phyloP scores from a whole-genome alignment of 78 protist species.

The Planoprotostelium fungivorum region DNA sequence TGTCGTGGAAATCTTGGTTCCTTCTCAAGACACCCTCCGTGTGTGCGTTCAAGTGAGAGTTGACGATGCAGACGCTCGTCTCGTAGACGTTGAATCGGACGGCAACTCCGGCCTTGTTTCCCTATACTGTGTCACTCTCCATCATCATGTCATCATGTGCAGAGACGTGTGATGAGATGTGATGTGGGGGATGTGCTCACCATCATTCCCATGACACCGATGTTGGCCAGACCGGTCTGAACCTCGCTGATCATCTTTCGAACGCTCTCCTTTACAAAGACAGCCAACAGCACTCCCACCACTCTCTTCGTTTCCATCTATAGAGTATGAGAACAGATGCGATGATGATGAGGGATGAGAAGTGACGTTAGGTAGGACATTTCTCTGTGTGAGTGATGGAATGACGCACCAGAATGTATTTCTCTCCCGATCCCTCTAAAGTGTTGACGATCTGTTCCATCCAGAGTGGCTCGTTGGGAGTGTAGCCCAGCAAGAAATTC shows the following conservation, averaged over 20 bases:
- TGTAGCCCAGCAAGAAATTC: conserved; percentile 46
- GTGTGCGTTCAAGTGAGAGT: conserved; percentile 94
- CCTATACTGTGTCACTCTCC: conserved; percentile 20
- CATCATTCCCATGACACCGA: conserved; percentile 82
- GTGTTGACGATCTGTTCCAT: background rate
- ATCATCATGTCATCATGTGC: background rate
- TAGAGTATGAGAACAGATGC: background rate
- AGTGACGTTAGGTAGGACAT: too few relatives aligned
- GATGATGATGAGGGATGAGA: background rate
- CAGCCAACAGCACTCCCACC: conserved; percentile 71
- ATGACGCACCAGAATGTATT: conserved; percentile 37
- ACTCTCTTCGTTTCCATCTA: conserved; percentile 46
- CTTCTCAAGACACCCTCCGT: conserved; percentile 61
- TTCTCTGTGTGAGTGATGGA: too few relatives aligned
- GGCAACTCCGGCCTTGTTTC: conserved; percentile 92
- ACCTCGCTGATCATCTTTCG: conserved; percentile 23
- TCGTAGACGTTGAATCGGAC: conserved; percentile 62
- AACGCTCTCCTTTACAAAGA: conserved; percentile 54
- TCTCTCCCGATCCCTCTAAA: background rate
- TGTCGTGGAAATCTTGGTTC: conserved; percentile 77
- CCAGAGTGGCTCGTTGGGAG: conserved; percentile 6
- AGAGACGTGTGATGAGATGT: background rate
- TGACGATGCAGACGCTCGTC: conserved; percentile 67
- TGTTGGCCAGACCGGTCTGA: conserved; percentile 37
- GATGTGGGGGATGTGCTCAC: conserved; percentile 13